Evolutionary conservation across 2,329 filamentous ascomycete species (phyloP).

Genomic region (Cordyceps javanica): DNA sequence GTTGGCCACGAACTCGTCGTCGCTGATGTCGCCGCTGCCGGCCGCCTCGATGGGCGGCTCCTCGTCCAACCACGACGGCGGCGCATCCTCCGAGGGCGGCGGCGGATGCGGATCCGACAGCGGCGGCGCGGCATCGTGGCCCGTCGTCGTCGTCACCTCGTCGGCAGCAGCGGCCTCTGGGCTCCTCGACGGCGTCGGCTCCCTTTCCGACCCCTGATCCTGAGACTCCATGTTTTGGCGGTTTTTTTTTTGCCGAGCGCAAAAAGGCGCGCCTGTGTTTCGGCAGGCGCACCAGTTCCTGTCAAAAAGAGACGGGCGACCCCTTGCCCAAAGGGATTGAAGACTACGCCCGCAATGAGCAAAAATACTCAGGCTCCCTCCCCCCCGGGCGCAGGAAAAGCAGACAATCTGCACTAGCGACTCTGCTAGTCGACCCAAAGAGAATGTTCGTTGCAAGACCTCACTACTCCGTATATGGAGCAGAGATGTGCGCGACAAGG

Average conservation of each 20-base stretch:
- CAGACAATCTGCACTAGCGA: background rate
- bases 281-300: background rate
- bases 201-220: background rate
- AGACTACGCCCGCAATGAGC: background rate
- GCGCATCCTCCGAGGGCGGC: background rate
- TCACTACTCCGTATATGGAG: background rate
- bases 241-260: background rate
- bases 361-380: background rate
- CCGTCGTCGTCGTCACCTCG: background rate
- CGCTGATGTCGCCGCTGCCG: conserved; percentile 4
- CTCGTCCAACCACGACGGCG: background rate
- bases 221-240: background rate
- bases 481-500: background rate
- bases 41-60: conserved; percentile 4
- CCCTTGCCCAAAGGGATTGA: background rate
- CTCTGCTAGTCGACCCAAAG: background rate
- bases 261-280: no score
- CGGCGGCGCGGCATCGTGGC: background rate
- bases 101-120: no score
- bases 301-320: background rate
- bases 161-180: background rate
- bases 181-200: background rate
- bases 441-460: background rate
- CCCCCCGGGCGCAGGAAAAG: background rate
- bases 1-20: conserved; percentile 9